Conservation (phyloP, 2,329 filamentous ascomycete species). For the Trichoderma koningiopsis region DNA sequence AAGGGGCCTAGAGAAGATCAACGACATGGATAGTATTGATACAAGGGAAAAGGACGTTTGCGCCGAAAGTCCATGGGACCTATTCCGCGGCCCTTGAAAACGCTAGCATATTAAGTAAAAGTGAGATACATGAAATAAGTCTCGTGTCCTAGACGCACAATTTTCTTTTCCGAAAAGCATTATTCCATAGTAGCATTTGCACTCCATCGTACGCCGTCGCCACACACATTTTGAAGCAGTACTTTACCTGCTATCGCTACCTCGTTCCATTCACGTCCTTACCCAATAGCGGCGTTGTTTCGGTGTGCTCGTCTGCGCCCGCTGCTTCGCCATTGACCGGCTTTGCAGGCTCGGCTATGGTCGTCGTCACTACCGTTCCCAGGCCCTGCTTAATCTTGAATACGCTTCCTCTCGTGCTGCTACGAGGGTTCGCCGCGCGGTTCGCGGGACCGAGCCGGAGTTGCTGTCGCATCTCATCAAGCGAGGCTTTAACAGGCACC, state of each 20-base stretch:
- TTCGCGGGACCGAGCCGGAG: constrained; percentile 69
- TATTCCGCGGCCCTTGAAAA: not conserved
- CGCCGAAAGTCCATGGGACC: not conserved
- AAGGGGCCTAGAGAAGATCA: not conserved
- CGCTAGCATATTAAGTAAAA: constrained; percentile 5
- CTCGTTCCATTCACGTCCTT: constrained; percentile 29
- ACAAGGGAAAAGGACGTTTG: not conserved
- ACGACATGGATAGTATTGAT: not conserved
- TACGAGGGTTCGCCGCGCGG: constrained; percentile 62
- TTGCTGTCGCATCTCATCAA: constrained; percentile 64
- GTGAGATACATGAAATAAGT: not conserved
- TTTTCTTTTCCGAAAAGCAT: not conserved
- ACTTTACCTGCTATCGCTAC: not conserved
- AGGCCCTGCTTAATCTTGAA: constrained; percentile 66
- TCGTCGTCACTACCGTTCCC: constrained; percentile 3
- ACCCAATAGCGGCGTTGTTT: constrained; percentile 38
- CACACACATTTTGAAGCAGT: not conserved
- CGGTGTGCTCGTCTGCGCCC: constrained; percentile 28
- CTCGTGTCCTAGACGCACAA: not conserved
- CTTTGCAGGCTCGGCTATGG: not conserved
- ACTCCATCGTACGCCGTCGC: not conserved
- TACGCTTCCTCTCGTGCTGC: constrained; percentile 61
- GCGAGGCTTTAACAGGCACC: constrained; percentile 60
- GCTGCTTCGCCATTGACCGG: constrained; percentile 1
- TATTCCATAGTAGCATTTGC: not conserved